Evolutionary conservation across 2,329 filamentous ascomycete genomes (phyloP).

Genomic region (Fusarium pseudonygamai): DNA sequence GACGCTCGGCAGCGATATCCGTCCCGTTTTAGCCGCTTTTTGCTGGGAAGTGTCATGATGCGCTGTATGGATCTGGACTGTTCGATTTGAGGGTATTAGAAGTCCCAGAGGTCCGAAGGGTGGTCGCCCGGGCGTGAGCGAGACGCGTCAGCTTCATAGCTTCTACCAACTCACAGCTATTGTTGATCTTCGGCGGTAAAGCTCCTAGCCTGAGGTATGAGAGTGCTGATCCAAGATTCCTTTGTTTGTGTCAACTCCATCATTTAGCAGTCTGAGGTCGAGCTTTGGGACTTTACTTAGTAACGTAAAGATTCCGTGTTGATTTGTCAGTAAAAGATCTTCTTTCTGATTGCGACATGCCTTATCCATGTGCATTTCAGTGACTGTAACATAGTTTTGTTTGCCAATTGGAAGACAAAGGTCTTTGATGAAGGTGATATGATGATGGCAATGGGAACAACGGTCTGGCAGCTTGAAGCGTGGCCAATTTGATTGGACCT

Average conservation of each 20-base stretch:
- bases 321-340: accelerated
- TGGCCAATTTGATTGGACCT: not conserved
- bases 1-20: not conserved
- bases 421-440: accelerated
- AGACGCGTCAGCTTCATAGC: not conserved
- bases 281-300: accelerated
- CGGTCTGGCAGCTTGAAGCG: accelerated
- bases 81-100: not conserved
- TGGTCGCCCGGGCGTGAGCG: not conserved
- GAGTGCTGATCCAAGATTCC: not conserved
- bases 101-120: not conserved
- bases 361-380: accelerated
- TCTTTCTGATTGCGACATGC: accelerated
- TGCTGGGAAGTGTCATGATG: not conserved
- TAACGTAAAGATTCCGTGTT: not conserved
- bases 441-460: not conserved
- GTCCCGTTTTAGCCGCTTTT: not conserved
- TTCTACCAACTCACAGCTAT: not conserved
- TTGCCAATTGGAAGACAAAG: accelerated
- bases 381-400: accelerated
- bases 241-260: accelerated
- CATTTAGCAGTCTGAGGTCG: not conserved
- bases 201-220: accelerated
- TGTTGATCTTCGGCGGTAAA: not conserved
- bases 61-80: not conserved